phyloP scores from a whole-genome alignment of 352 stramenopile species.

The Phytophthora fragariaefolia region DNA sequence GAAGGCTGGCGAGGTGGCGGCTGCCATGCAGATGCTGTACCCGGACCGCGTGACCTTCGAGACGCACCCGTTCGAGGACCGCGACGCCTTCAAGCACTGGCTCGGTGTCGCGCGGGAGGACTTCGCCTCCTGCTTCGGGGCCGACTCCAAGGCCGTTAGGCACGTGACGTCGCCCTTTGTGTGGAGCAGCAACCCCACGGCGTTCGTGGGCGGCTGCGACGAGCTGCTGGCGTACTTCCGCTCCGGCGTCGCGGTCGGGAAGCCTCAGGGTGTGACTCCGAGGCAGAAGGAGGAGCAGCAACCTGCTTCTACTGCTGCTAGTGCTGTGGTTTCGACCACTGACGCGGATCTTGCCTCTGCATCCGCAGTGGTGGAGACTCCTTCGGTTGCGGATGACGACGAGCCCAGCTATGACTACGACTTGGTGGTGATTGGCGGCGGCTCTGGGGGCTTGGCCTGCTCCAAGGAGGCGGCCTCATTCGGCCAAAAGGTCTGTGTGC shows the following conservation, averaged over 20 bases:
- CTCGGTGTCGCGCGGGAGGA: slow-evolving; percentile 42
- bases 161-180: slow-evolving; percentile 83
- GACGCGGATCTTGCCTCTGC: slow-evolving; percentile 9
- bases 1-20: slow-evolving; percentile 64
- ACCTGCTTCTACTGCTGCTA: not conserved
- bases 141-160: slow-evolving; percentile 45
- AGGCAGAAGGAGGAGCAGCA: slow-evolving; percentile 13
- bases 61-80: slow-evolving; percentile 60
- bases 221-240: slow-evolving; percentile 71
- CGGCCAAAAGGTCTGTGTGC: slow-evolving; percentile 94
- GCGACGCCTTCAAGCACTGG: slow-evolving; percentile 69
- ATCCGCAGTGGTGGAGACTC: not conserved
- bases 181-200: slow-evolving; percentile 59
- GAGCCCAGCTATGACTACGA: slow-evolving; percentile 79
- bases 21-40: slow-evolving; percentile 75
- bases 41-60: slow-evolving; percentile 51
- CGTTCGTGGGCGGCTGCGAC: slow-evolving; percentile 76
- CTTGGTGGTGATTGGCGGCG: slow-evolving; percentile 83
- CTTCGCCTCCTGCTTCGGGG: slow-evolving; percentile 48
- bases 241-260: slow-evolving; percentile 40
- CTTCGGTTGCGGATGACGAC: slow-evolving; percentile 2
- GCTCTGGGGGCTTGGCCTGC: slow-evolving; percentile 92
- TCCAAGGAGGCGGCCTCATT: slow-evolving; percentile 95
- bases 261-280: slow-evolving; percentile 7
- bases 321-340: not conserved